Evolutionary conservation across 495 filamentous ascomycete species (phyloP), one percentile per base, ranked within the genome.

Genomic region (Hamigera avellanea): DNA sequence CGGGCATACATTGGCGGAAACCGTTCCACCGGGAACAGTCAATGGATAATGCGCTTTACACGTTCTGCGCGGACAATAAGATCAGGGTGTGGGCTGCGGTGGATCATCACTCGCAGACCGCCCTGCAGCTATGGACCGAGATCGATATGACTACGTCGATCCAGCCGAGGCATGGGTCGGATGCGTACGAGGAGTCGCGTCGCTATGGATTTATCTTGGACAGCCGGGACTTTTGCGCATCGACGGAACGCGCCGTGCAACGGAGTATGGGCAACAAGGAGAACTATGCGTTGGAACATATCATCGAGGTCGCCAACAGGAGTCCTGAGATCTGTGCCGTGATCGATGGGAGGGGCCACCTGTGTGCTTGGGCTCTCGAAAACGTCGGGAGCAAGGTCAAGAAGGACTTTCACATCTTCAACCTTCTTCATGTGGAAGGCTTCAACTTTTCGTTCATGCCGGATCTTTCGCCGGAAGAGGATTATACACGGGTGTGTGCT

Each of bases 321-420:
- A 80, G 69, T 33, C 93, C 89, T 0, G 93, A 99, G 47, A 74
- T 96, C 2, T 87, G 85, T 44, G 67, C 95, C 12, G 77, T 89
- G 2, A 66, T 93, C 35, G 88, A 99, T 57, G 79, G 81, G 14
- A 64, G 71, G 26, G 91, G 91, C 3, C 75, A 80, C 45, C 86
- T 96, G 85, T 86, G 83, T 32, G 91, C 88, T 0, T 95, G 89
- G 89, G 93, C 85, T 1, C 52, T 99, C 37, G 88, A 96, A 54
- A 86, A 88, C 50, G 71, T 95, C 16, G 85, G 86, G 13, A 78
- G 74, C 47, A 91, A 85, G 45, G 59, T 64, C 19, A 74, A 69
- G 43, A 73, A 78, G 42, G 69, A 72, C 2, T 69, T 76, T 26
- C 78, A 81, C 51, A 74, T 88, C 18, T 95, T 93, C 64, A 93